Evolutionary conservation across 2,329 filamentous ascomycete species (phyloP).

Genomic region (Fusarium haematococcum): DNA sequence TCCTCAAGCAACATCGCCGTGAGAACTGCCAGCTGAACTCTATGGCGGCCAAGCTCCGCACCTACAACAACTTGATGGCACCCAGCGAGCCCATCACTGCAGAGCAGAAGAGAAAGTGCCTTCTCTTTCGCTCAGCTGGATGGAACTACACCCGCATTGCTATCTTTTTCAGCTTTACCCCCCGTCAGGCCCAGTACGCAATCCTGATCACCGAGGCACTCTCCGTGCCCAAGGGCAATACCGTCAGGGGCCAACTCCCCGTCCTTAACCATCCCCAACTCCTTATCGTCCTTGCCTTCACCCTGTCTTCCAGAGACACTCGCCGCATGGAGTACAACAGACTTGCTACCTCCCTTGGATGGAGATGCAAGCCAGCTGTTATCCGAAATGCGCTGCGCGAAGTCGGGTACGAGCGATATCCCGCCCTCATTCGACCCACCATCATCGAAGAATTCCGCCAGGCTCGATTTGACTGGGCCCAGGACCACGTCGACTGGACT

Average conservation of each 20-base stretch:
- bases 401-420: constrained; percentile 21
- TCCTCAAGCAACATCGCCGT: background rate
- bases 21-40: background rate
- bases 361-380: constrained; percentile 8
- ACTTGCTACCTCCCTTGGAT: constrained; percentile 14
- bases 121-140: background rate
- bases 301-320: constrained; percentile 16
- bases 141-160: background rate
- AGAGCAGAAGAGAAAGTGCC: background rate
- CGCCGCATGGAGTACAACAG: constrained; percentile 15
- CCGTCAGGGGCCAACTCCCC: background rate
- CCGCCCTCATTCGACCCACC: constrained; percentile 13
- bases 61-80: background rate
- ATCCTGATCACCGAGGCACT: background rate
- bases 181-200: background rate
- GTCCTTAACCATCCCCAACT: constrained; percentile 6
- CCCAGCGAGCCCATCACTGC: background rate
- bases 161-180: background rate
- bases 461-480: constrained; percentile 23
- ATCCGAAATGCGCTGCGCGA: constrained; percentile 19
- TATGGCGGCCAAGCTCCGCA: background rate
- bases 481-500: constrained; percentile 21
- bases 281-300: constrained; percentile 15
- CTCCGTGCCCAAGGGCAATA: background rate
- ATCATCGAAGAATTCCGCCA: constrained; percentile 19